Base-by-base conservation (phyloP, 2,329 filamentous ascomycete species). In the Botrytis porri region DNA sequence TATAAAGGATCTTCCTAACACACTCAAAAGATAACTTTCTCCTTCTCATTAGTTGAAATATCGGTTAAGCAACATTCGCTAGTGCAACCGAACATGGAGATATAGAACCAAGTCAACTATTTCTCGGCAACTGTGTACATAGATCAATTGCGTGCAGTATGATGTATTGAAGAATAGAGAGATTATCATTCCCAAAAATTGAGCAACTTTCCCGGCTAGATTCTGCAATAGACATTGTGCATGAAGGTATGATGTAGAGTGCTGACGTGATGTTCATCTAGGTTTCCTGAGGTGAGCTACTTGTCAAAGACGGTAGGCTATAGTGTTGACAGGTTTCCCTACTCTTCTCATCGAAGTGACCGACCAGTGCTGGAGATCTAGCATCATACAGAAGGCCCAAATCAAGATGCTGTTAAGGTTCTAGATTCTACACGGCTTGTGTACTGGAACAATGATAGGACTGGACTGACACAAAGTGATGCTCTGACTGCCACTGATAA, bases 51-150 rank as follows among this genome's bases (percentile, higher is more conserved):
- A 29, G n/a, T 54, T 54, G 6, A 4, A 3, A 29, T 29, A 8
- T 54, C 51, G 51, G 25, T 6, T 54, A 18, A 29, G 2, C 8
- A 16, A 29, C 7, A 0, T 29, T 54, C n/a, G 51, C 51, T 1
- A 54, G 6, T 2, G 25, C 14, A 8, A 54, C 51, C n/a, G n/a
- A 54, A 8, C 1, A 29, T 1, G n/a, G 8, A 16, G 12, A 29
- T 29, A 54, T 29, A 8, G 7, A n/a, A 3, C 6, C n/a, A 3
- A 54, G 0, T 18, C 4, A 16, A 7, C 6, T n/a, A 6, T 8
- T 29, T 3, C 0, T 29, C n/a, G 51, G 14, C n/a, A 18, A 5
- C 16, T 5, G 0, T n/a, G 10, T 18, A 29, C 14, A 16, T n/a
- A 54, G 2, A 16, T 54, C 3, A 29, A 0, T 29, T 18, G 5